These are phyloP conservation scores for Psilocybe subaeruginosa DNA, from an alignment of 768 basidiomycete genomes.

Conservation along the genomic window DNA sequence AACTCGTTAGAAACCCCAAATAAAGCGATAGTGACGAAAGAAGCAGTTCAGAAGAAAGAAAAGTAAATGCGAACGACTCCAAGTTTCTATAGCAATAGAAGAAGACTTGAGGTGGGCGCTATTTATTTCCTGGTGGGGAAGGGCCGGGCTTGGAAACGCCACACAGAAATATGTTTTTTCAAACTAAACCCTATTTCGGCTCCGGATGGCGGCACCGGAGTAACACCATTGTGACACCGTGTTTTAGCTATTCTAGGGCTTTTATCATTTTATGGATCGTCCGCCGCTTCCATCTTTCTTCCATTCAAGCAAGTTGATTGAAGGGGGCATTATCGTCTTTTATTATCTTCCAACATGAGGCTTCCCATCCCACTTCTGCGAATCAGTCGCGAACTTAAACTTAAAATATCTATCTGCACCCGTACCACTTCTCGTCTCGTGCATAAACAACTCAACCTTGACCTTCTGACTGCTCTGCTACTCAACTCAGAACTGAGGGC, in stretches of 20 bases:
- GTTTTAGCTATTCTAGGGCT: not conserved
- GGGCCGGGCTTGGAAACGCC: slow-evolving; percentile 4
- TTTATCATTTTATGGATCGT: not conserved
- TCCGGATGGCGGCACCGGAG: not conserved
- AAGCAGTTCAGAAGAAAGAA: not conserved
- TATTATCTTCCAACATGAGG: not conserved
- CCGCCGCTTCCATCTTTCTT: slow-evolving; percentile 1
- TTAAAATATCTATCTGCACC: not conserved
- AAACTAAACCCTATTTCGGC: not conserved
- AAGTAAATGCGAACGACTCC: slow-evolving; percentile 7
- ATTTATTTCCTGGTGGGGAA: slow-evolving; percentile 7
- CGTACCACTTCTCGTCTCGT: not conserved
- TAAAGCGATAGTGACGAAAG: not conserved
- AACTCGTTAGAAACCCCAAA: not conserved
- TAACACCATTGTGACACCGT: slow-evolving; percentile 16
- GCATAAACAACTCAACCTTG: not conserved
- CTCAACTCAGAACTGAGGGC: not conserved
- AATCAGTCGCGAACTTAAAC: slow-evolving; percentile 7
- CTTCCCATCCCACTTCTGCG: slow-evolving; percentile 3
- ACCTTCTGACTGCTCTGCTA: not conserved
- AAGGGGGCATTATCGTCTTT: slow-evolving; percentile 4
- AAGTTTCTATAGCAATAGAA: slow-evolving; percentile 20
- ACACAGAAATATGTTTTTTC: slow-evolving; percentile 1
- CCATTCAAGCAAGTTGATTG: slow-evolving; percentile 14
- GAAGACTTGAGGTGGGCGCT: slow-evolving; percentile 5